These are phyloP conservation scores for Trichosanthes truncata DNA, from an alignment of 306 rosid species.

Conservation along the genomic window DNA sequence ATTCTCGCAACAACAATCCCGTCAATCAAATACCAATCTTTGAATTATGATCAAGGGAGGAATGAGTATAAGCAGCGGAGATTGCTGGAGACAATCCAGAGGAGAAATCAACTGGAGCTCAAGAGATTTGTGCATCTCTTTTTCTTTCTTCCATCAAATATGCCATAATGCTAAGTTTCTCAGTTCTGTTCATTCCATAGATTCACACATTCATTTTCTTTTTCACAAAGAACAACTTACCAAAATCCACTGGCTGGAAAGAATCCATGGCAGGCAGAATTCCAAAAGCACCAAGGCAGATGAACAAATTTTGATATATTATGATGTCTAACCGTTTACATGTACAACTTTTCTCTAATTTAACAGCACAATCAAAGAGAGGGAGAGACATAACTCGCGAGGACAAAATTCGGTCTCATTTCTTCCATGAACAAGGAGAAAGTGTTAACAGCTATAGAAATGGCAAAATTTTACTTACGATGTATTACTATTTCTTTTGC, in stretches of 20 bases:
- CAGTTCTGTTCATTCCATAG: neutral
- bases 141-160: constrained; percentile 57
- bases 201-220: neutral
- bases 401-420: neutral
- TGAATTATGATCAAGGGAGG: too few relatives aligned
- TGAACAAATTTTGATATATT: too few relatives aligned
- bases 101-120: constrained; percentile 24
- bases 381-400: too few relatives aligned
- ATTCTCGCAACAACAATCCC: too few relatives aligned
- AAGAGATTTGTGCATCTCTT: constrained; percentile 40
- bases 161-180: neutral
- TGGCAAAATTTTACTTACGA: neutral
- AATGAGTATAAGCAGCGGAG: too few relatives aligned
- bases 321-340: neutral
- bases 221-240: neutral
- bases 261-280: neutral
- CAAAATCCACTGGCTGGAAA: neutral
- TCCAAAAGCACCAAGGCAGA: neutral
- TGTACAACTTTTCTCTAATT: neutral
- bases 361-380: neutral
- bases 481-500: neutral
- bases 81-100: too few relatives aligned
- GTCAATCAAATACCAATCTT: too few relatives aligned
- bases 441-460: neutral
- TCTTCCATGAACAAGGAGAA: neutral